Conservation (phyloP, 495 filamentous ascomycete genomes). For the Hypoxylon trugodes region DNA sequence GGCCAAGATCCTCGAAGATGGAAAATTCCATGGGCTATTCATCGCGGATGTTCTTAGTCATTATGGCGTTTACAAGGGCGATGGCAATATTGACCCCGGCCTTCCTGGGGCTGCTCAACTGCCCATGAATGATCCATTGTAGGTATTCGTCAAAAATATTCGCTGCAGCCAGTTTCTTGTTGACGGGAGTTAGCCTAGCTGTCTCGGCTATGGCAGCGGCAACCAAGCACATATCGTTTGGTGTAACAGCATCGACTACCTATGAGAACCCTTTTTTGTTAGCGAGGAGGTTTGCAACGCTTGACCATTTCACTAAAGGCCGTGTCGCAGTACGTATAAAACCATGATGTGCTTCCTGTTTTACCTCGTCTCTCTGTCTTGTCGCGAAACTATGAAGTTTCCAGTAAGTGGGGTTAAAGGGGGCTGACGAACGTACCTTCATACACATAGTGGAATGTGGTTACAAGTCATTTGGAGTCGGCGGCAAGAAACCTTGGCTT, state of each 20-base stretch:
- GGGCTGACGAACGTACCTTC: too few relatives aligned
- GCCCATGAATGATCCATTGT: conserved; percentile 9
- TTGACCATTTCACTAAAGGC: conserved; percentile 64
- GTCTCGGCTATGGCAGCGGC: conserved; percentile 60
- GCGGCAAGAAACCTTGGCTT: conserved; percentile 35
- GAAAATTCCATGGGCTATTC: conserved; percentile 5
- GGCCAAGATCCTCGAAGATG: conserved; percentile 1
- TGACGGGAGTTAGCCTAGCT: background rate
- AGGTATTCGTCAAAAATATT: background rate
- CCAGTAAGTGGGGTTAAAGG: too few relatives aligned
- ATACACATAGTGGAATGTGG: conserved; percentile 71
- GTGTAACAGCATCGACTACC: conserved; percentile 56
- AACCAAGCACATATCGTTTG: conserved; percentile 58
- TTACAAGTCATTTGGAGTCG: conserved; percentile 57
- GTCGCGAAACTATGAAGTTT: too few relatives aligned
- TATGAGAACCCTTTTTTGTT: conserved; percentile 60
- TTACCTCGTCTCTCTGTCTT: too few relatives aligned
- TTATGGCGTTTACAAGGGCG: conserved; percentile 6
- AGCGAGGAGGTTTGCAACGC: conserved; percentile 58
- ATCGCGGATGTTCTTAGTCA: conserved; percentile 4
- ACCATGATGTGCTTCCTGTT: too few relatives aligned
- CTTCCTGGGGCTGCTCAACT: conserved; percentile 1
- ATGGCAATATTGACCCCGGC: conserved; percentile 2
- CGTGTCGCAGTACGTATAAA: too few relatives aligned
- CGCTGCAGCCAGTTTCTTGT: background rate